Evolutionary conservation across 352 stramenopile species (phyloP).

Genomic region (Halophytophthora polymorphica): DNA sequence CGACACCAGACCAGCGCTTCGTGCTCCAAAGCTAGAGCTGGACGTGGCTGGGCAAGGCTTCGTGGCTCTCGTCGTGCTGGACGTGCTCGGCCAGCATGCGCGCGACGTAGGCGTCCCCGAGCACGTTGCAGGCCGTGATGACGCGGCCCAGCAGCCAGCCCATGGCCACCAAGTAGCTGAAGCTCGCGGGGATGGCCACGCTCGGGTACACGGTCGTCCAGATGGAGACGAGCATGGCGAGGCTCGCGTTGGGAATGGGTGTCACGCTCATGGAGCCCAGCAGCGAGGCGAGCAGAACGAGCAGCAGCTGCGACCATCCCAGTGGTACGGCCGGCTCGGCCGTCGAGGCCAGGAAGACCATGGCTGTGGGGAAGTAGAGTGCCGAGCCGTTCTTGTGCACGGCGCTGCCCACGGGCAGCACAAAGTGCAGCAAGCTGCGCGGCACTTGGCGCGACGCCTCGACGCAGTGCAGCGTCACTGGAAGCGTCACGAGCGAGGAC

Average conservation of each 20-base stretch:
- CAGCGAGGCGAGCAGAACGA: slow-evolving; percentile 63
- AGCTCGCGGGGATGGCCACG: slow-evolving; percentile 50
- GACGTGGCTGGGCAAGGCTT: no score
- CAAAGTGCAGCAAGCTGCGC: slow-evolving; percentile 53
- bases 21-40: no score
- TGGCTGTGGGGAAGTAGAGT: slow-evolving; percentile 64
- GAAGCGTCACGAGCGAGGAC: slow-evolving; percentile 66
- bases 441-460: slow-evolving; percentile 59
- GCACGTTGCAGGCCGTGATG: slow-evolving; percentile 66
- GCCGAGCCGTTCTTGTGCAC: slow-evolving; percentile 79
- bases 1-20: no score
- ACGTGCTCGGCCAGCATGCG: slow-evolving; percentile 77
- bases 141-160: slow-evolving; percentile 73
- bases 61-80: slow-evolving; percentile 53
- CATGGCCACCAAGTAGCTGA: slow-evolving; percentile 71
- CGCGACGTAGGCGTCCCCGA: slow-evolving; percentile 66
- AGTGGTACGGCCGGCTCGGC: slow-evolving; percentile 33
- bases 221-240: slow-evolving; percentile 77
- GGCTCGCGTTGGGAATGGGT: slow-evolving; percentile 62
- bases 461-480: slow-evolving; percentile 63
- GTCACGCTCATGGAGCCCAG: slow-evolving; percentile 58
- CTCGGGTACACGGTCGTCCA: slow-evolving; percentile 68
- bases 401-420: slow-evolving; percentile 67
- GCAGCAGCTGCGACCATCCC: slow-evolving; percentile 40
- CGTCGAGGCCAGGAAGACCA: slow-evolving; percentile 68